phyloP scores from a whole-genome alignment of 768 basidiomycete species.

The Pleurotus citrinopileatus region DNA sequence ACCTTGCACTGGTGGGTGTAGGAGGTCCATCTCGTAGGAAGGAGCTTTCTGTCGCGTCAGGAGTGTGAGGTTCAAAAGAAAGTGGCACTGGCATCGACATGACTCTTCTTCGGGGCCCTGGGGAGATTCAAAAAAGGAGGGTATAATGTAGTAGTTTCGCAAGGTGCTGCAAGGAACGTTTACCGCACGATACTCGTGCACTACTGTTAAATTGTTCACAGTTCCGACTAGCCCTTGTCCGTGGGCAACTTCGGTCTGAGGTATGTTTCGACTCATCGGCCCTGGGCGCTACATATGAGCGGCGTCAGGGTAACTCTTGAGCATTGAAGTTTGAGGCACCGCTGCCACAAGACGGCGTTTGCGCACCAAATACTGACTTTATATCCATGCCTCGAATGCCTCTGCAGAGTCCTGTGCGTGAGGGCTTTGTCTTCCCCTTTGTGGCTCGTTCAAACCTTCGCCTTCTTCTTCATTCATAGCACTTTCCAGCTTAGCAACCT shows the following conservation, averaged over 20 bases:
- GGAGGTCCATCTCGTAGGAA: background rate
- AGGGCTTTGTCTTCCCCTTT: no score
- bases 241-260: background rate
- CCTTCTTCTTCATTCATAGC: no score
- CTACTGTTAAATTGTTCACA: background rate
- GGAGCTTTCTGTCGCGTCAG: background rate
- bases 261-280: background rate
- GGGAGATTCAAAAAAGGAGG: background rate
- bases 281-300: background rate
- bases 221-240: no score
- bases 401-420: no score
- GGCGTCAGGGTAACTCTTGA: slow-evolving; percentile 1
- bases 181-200: background rate
- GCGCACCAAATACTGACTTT: no score
- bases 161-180: background rate
- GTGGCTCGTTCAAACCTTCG: no score
- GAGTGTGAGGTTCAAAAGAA: background rate
- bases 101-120: background rate
- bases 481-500: no score
- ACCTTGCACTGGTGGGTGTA: background rate
- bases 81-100: background rate
- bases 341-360: no score
- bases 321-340: no score
- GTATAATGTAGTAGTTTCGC: background rate
- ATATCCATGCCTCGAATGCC: no score